Conservation (phyloP, 1,284 basidiomycete species). For the Fomitopsis schrenkii region DNA sequence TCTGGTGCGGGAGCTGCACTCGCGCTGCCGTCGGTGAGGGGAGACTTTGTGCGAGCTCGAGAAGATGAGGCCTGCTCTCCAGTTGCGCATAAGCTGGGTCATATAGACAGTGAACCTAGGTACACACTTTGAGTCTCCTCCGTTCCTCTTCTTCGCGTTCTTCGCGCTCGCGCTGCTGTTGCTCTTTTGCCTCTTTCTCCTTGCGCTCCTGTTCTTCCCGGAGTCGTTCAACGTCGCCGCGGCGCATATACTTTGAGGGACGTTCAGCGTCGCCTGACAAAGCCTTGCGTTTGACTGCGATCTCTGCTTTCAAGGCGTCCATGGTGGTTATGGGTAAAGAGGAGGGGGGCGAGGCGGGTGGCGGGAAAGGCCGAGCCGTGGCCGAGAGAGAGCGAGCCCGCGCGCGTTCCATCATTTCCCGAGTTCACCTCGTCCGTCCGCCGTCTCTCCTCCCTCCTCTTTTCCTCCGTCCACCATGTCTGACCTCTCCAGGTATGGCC, state of each 20-base stretch:
- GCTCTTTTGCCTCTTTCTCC: slow-evolving; percentile 37
- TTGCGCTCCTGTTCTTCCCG: slow-evolving; percentile 62
- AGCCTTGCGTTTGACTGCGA: slow-evolving; percentile 83
- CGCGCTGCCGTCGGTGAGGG: slow-evolving; percentile 22
- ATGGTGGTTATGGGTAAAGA: slow-evolving; percentile 35
- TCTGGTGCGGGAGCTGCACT: slow-evolving; percentile 47
- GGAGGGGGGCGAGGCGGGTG: background rate
- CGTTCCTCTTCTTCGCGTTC: slow-evolving; percentile 26
- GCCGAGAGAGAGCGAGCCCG: slow-evolving; percentile 10
- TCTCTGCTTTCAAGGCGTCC: slow-evolving; percentile 87
- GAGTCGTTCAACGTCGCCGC: slow-evolving; percentile 75
- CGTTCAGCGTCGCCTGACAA: slow-evolving; percentile 40
- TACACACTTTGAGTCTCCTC: slow-evolving; percentile 36
- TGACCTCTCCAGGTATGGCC: slow-evolving; percentile 55
- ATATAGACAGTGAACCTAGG: background rate
- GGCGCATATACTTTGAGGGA: slow-evolving; percentile 82
- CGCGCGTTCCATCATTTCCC: slow-evolving; percentile 18
- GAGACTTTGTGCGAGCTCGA: slow-evolving; percentile 37
- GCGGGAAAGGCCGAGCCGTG: slow-evolving; percentile 10
- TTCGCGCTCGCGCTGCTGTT: slow-evolving; percentile 26
- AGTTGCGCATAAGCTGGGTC: slow-evolving; percentile 34
- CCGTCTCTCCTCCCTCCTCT: slow-evolving; percentile 5
- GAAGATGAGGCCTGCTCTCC: slow-evolving; percentile 46
- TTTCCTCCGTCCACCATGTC: slow-evolving; percentile 47
- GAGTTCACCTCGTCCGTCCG: slow-evolving; percentile 9